Evolutionary conservation across 768 basidiomycete genomes (phyloP), one percentile per base, ranked within the genome.

Genomic region (Cystofilobasidium capitatum): DNA sequence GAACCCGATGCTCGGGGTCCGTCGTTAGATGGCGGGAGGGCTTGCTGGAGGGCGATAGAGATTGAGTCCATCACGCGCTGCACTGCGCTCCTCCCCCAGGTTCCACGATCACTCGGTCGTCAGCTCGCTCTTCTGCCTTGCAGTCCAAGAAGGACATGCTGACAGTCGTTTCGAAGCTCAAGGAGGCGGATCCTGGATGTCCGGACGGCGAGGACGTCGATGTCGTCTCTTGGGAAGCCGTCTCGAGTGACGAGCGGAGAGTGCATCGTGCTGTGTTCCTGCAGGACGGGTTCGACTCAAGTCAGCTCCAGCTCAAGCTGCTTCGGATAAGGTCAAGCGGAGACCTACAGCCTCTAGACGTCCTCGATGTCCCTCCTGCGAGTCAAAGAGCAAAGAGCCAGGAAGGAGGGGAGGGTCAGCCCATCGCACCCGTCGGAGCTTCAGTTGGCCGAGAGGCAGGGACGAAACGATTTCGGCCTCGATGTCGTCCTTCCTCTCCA

Each of bases 241-340:
- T 69, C 68, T 36, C 59, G 45, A 22, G 68, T 69, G 22, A 69
- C 55, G 47, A 69, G 59, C n/a, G 68, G 59, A 24, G 58, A 59
- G 63, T 64, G 63, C 68, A 69, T 69, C 31, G 68, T 69, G 31
- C 62, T 64, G 31, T 64, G 29, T 37, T 69, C 68, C 68, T 69
- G 36, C 29, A n/a, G 24, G 13, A 42, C n/a, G 20, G 14, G 37
- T 24, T 35, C 12, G 54, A 29, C n/a, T 8, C 35, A 39, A 33
- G 10, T 14, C 24, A 6, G 7, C 2, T 20, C 29, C 26, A 29
- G 26, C 17, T 62, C 59, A 61, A 33, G n/a, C n/a, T n/a, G n/a
- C n/a, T n/a, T n/a, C 24, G 44, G 26, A 29, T 22, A n/a, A 20
- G 36, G 4, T 12, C 3, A 37, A 20, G 40, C 29, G 16, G 36